These are phyloP conservation scores for Leccinum fallax DNA, from an alignment of 1,284 basidiomycete species.

Conservation along the genomic window DNA sequence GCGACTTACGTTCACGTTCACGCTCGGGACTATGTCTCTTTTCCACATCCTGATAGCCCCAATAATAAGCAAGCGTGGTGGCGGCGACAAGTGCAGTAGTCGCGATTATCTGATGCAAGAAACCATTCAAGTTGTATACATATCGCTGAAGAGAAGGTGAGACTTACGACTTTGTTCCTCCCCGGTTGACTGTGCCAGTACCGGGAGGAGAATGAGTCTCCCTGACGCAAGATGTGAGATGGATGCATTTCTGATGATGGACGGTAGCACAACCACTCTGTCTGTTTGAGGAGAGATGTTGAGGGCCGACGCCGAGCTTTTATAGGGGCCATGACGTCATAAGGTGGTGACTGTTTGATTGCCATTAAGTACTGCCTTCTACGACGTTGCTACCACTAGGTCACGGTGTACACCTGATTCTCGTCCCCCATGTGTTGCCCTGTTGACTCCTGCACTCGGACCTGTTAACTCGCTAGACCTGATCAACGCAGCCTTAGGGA, in stretches of 20 bases:
- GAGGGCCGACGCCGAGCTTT: constrained; percentile 20
- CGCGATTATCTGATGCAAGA: constrained; percentile 30
- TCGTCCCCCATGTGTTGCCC: constrained; percentile 1
- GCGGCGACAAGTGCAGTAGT: constrained; percentile 30
- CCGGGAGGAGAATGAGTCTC: constrained; percentile 30
- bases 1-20: constrained; percentile 19
- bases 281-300: constrained; percentile 5
- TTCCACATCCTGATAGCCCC: constrained; percentile 38
- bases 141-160: not conserved
- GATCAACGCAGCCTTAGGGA: constrained; percentile 4
- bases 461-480: not conserved
- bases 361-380: not conserved
- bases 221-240: constrained; percentile 27
- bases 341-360: constrained; percentile 8
- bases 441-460: constrained; percentile 1
- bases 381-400: not conserved
- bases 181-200: constrained; percentile 39
- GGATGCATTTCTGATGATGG: constrained; percentile 22
- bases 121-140: not conserved
- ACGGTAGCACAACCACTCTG: not conserved
- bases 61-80: constrained; percentile 38
- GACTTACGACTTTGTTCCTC: constrained; percentile 36
- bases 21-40: constrained; percentile 32
- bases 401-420: constrained; percentile 3
- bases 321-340: constrained; percentile 36